A percentile compares a stretch with the other conserved stretches of the same genome.
Evolutionary conservation across 805 yeast species (phyloP).

Genomic region (Cyberlindnera mrakii): DNA sequence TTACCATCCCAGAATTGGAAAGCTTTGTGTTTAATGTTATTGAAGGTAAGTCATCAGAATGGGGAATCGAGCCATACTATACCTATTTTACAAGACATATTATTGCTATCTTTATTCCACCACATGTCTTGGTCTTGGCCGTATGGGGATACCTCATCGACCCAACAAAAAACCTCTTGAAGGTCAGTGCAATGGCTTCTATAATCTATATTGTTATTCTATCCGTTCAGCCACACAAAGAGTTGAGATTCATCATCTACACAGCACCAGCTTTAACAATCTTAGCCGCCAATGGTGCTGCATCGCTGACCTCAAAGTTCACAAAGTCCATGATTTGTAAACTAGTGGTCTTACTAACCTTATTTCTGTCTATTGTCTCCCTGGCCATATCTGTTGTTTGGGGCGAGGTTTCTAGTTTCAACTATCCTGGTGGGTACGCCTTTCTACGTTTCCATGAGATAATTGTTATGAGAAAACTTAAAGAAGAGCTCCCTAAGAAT

Average conservation of each 20-base stretch:
- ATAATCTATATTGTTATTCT: conserved; percentile 51
- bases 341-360: conserved; percentile 7
- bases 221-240: conserved; percentile 88
- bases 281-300: conserved; percentile 57
- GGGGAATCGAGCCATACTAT: conserved; percentile 80
- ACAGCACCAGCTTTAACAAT: conserved; percentile 62
- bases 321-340: conserved; percentile 12
- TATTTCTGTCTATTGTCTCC: conserved; percentile 29
- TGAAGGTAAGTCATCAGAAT: conserved; percentile 63
- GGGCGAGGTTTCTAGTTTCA: conserved; percentile 59
- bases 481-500: conserved; percentile 10
- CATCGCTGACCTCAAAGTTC: conserved; percentile 24
- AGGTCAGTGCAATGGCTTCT: conserved; percentile 45
- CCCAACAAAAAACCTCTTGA: conserved; percentile 28
- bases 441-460: conserved; percentile 44
- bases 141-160: conserved; percentile 32
- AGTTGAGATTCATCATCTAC: conserved; percentile 86
- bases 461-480: conserved; percentile 19
- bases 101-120: conserved; percentile 38
- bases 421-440: conserved; percentile 90
- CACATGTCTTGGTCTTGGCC: conserved; percentile 36
- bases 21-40: conserved; percentile 72
- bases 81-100: conserved; percentile 53
- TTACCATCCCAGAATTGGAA: conserved; percentile 66
- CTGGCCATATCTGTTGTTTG: conserved; percentile 40